A percentile compares a stretch with the other conserved stretches of the same genome.
Conservation (phyloP, 2,329 filamentous ascomycete species). For the Aureobasidium sp. region DNA sequence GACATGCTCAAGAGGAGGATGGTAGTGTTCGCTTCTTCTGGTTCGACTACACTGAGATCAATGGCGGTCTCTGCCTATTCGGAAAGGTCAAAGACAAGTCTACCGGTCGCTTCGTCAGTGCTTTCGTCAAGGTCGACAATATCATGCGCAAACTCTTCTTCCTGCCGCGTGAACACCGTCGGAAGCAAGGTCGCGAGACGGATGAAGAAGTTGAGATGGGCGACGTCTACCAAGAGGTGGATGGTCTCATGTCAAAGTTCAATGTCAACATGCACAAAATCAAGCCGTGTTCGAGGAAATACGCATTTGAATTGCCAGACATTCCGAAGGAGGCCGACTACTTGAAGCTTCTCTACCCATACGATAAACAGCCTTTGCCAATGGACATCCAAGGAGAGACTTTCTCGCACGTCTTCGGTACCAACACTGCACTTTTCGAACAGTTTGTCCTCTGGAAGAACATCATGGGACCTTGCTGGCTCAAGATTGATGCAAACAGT, state of each 20-base stretch:
- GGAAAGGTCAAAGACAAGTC: conserved; percentile 92
- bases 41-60: conserved; percentile 91
- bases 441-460: conserved; percentile 99
- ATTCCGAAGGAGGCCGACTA: conserved; percentile 88
- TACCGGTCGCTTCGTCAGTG: conserved; percentile 70
- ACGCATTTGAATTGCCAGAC: conserved; percentile 83
- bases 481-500: conserved; percentile 65
- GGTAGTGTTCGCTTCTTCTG: conserved; percentile 92
- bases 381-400: conserved; percentile 69
- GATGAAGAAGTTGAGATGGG: conserved; percentile 74
- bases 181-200: conserved; percentile 56
- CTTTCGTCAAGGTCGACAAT: conserved; percentile 94
- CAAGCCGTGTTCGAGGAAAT: conserved; percentile 82
- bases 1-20: conserved; percentile 86
- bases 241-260: conserved; percentile 76
- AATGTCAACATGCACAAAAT: conserved; percentile 87
- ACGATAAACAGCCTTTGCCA: conserved; percentile 70
- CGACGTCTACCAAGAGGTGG: conserved; percentile 85
- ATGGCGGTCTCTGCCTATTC: conserved; percentile 85
- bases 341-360: conserved; percentile 91
- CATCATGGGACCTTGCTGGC: conserved; percentile 97
- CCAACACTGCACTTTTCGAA: conserved; percentile 89
- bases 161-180: conserved; percentile 62
- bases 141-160: conserved; percentile 90
- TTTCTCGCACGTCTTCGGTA: conserved; percentile 88